Base-by-base conservation (phyloP, 345 rosid genomes). In the Salix caprea region DNA sequence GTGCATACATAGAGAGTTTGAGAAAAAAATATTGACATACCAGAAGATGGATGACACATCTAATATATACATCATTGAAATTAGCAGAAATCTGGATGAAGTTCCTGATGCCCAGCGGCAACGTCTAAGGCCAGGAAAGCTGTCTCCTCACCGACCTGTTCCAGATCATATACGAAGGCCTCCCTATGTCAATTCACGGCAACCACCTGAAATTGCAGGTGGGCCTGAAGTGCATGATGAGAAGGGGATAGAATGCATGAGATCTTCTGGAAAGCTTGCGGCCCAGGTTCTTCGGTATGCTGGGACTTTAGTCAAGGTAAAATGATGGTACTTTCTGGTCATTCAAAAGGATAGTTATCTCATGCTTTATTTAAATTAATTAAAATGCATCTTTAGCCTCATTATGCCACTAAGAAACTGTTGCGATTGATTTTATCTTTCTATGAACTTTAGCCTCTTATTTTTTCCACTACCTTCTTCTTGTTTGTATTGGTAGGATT, bases 231-330 rank as follows among this genome's bases (percentile, higher is more conserved):
- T 94, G 71, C 98, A 92, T 78, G 92, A 88, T 72, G 79, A 81
- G 85, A 88, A 83, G 71, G 98, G 98, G 75, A 88, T 87, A 80
- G 90, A 92, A 64, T 69, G 87, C 79, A 92, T 94, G 97, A 88
- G 93, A 84, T 97, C 92, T 83, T 90, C 97, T 13, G 98, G 97
- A 65, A 90, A 81, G 81, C 97, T 94, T 78, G 97, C 98, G 40
- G 97, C 97, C 3, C 87, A 76, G 81, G 97, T 92, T 85, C 94
- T 92, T 34, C 84, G 86, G 19, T 91, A 88, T 74, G 97, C 97
- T 46, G 97, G 96, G 69, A 89, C 93, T 73, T 85, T 92, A 58
- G 93, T 95, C 80, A 90, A 92, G 95, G 97, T 94, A 74, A 74
- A n/a, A 36, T 30, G 64, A 30, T 4, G 13, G 37, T 36, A 67